Percentiles rank a stretch among this genome's conserved stretches.
Conservation (phyloP, 2,329 filamentous ascomycete genomes). For the Fusarium sp. region DNA sequence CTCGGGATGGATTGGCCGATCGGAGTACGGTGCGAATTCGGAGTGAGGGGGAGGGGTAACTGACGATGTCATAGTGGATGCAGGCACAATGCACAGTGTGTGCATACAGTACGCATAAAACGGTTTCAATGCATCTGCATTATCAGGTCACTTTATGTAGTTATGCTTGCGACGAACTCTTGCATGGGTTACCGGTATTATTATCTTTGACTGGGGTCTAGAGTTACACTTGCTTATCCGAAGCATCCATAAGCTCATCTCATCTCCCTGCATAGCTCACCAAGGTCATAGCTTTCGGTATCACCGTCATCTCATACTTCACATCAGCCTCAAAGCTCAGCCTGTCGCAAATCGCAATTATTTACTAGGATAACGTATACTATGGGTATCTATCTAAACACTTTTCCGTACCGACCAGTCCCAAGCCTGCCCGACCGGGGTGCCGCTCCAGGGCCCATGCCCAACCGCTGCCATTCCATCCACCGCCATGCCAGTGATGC, state of each 20-base stretch:
- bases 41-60: background rate
- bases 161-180: background rate
- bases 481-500: background rate
- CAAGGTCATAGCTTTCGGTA: background rate
- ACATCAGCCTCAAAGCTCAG: background rate
- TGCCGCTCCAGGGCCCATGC: background rate
- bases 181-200: background rate
- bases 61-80: slow-evolving; percentile 18
- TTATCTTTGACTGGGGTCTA: background rate
- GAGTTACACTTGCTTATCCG: background rate
- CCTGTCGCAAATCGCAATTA: background rate
- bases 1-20: slow-evolving; percentile 35
- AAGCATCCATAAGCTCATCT: background rate
- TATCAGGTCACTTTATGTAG: background rate
- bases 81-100: slow-evolving; percentile 6
- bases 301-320: background rate
- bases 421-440: background rate
- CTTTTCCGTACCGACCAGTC: slow-evolving; percentile 10
- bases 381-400: slow-evolving; percentile 8
- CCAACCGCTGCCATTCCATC: background rate
- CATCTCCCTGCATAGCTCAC: background rate
- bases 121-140: background rate
- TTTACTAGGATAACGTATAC: background rate
- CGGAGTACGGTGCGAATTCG: slow-evolving; percentile 17
- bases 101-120: background rate